Conservation (phyloP, 805 yeast genomes). For the Metschnikowia amazonensis region DNA sequence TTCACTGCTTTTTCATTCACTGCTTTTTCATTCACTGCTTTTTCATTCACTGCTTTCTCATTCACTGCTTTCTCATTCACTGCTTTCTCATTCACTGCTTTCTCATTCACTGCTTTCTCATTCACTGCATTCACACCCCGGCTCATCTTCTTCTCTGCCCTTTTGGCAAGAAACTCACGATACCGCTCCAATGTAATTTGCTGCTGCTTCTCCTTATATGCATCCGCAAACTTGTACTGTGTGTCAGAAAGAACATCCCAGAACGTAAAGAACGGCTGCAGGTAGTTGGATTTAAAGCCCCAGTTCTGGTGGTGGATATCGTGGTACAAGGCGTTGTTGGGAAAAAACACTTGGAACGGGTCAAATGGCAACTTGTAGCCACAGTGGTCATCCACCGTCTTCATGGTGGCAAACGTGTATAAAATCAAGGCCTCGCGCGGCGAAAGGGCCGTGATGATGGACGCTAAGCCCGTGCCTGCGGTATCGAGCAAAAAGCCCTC, state of each 20-base stretch:
- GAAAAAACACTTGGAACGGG: constrained; percentile 84
- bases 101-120: too few relatives aligned
- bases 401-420: constrained; percentile 85
- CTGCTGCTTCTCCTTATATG: constrained; percentile 62
- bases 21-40: too few relatives aligned
- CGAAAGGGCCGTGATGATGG: constrained; percentile 55
- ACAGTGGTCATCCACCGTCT: constrained; percentile 97
- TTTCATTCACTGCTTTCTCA: too few relatives aligned
- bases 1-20: too few relatives aligned
- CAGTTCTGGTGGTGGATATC: constrained; percentile 97
- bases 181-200: constrained; percentile 66
- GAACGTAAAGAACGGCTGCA: constrained; percentile 93
- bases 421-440: constrained; percentile 74
- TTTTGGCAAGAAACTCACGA: constrained; percentile 45
- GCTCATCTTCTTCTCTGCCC: constrained; percentile 10
- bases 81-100: too few relatives aligned
- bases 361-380: constrained; percentile 95
- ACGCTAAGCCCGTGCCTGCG: constrained; percentile 84
- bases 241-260: constrained; percentile 83
- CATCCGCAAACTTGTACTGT: constrained; percentile 58
- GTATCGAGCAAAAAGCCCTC: constrained; percentile 95
- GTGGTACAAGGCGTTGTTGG: constrained; percentile 92
- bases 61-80: too few relatives aligned
- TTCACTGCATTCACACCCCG: constrained; percentile 3
- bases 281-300: constrained; percentile 88